These are phyloP conservation scores for Phytophthora tentaculata DNA, from an alignment of 352 stramenopile species.

Conservation along the genomic window DNA sequence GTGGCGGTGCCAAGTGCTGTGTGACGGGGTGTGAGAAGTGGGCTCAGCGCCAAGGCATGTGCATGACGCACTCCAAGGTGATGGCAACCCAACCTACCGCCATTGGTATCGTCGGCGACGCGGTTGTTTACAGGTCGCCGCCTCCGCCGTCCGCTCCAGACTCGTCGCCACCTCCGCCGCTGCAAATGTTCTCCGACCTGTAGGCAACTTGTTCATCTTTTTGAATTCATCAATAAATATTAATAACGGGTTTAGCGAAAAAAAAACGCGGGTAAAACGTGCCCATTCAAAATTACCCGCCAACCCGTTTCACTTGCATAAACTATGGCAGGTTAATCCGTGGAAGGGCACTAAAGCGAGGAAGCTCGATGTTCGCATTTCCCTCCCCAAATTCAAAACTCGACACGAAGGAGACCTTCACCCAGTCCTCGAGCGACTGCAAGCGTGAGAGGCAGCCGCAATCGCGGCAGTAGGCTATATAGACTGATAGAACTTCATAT, in stretches of 20 bases:
- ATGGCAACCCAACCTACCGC: slow-evolving; percentile 12
- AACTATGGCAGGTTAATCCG: background rate
- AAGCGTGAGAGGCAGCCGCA: background rate
- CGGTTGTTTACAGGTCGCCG: background rate
- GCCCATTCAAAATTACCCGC: slow-evolving; percentile 2
- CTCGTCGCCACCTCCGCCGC: slow-evolving; percentile 21
- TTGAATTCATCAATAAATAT: background rate
- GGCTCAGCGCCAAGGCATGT: slow-evolving; percentile 85
- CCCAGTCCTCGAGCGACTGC: background rate
- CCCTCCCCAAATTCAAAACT: slow-evolving; percentile 42
- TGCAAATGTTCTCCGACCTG: slow-evolving; percentile 13
- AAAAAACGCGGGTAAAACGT: slow-evolving; percentile 35
- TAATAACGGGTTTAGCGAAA: no score
- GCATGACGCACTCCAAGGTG: slow-evolving; percentile 84
- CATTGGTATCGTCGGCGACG: slow-evolving; percentile 5
- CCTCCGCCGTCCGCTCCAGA: slow-evolving; percentile 11
- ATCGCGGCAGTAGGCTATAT: background rate
- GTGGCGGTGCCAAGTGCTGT: slow-evolving; percentile 79
- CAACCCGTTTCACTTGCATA: background rate
- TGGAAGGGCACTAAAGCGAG: slow-evolving; percentile 15
- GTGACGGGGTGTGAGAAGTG: slow-evolving; percentile 78
- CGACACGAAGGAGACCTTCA: slow-evolving; percentile 50
- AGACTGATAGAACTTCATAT: background rate
- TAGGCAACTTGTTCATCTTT: background rate
- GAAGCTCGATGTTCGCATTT: slow-evolving; percentile 16